Evolutionary conservation across 345 rosid genomes (phyloP), one percentile per base, ranked within the genome.

Genomic region (Arabis alpina): DNA sequence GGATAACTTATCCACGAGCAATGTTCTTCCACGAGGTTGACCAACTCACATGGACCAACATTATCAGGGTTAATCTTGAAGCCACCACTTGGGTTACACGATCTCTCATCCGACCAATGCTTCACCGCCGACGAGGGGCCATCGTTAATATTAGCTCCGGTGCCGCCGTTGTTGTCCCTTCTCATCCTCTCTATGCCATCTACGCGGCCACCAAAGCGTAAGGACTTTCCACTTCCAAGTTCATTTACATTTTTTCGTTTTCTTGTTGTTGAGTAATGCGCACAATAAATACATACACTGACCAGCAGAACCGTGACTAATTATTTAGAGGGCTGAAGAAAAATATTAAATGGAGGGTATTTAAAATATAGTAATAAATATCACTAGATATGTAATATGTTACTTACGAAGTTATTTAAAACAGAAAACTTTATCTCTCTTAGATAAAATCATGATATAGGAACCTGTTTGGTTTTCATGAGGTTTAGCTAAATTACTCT

Each of bases 141-240:
- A 77, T 94, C 28, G 84, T 94, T 15, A 91, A 88, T 61, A 77
- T 91, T 32, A 90, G 99, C 10, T 91, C 99, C 2, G 99, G 93
- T 2, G 93, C 97, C 6, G 76, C 86, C 57, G 73, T 77, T 70
- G 95, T 88, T 36, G 87, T 91, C n/a, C 97, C 99, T 73, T 89
- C 97, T 4, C 95, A 91, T 85, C 98, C 98, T 78, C 96, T 91
- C 68, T 91, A 62, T 73, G 73, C 99, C 28, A 71, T 91, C 48
- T 94, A 94, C 63, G 96, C 90, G 25, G 96, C 99, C 23, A 86
- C 99, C n/a, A 94, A 94, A 88, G 90, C 90, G 99, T 94, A 82
- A 81, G 86, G 51, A 54, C 52, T 45, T 25, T 36, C 30, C 41
- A 2, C 37, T 70, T 49, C 68, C 50, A 12, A 51, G 45, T 44